Evolutionary conservation across 2,329 filamentous ascomycete genomes (phyloP), one percentile per base, ranked within the genome.

Genomic region (Colletotrichum sp.): DNA sequence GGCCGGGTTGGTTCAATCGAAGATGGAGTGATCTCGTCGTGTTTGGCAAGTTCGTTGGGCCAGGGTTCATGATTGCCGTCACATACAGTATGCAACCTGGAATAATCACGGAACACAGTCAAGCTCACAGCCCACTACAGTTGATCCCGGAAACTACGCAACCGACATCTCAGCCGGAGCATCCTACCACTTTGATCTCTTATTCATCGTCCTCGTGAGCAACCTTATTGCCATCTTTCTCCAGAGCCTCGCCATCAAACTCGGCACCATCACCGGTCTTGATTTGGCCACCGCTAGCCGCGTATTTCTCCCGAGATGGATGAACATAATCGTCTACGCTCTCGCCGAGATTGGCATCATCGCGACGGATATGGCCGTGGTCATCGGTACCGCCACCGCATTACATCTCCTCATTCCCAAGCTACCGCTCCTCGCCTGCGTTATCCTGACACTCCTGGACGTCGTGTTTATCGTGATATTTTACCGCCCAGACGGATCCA

Each of bases 191-290:
- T 95, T 92, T 85, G 88, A 86, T 63, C 87, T 94, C 63, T 88
- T 95, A 4, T 94, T 94, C 85, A 88, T 94, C 79, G 90, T 94
- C 57, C 86, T 95, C 13, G 86, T 94, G 79, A 92, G 91, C 82
- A 95, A 95, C 81, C 79, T 94, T 64, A 93, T 94, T 79, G 93
- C 93, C 78, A 94, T 95, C 71, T 91, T 94, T 78, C 86, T 94
- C n/a, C 93, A 95, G 82, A 91, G 89, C 30, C 88, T 94, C 3
- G 91, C 91, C 79, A 91, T 94, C 83, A 94, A 94, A 81, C 87
- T 94, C 8, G 93, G 93, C 44, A 93, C 91, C 13, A 92, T 94
- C 77, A 94, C 91, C 2, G 93, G 93, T 5, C 84, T 94, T 69
- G 92, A 94, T 79, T 86, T 94, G n/a, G 91, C 93, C 1, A 89